Evolutionary conservation across 345 rosid species (phyloP).

Genomic region (Acer yangbiense): DNA sequence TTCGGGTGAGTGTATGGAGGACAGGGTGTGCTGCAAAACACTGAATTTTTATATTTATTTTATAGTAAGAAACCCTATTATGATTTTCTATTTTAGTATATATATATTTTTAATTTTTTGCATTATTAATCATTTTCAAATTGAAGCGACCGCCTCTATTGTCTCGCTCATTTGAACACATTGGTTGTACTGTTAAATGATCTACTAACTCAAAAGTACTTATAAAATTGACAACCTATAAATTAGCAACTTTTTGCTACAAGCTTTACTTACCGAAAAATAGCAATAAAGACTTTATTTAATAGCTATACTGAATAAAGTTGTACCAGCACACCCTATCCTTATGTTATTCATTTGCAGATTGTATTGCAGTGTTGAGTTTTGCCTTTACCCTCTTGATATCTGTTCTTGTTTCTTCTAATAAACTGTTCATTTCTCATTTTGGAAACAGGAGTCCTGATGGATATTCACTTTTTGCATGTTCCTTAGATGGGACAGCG

Average conservation of each 20-base stretch:
- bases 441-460: constrained; percentile 82
- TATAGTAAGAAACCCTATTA: too few species aligned
- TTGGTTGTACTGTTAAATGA: not conserved
- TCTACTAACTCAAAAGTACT: not conserved
- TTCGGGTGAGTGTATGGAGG: too few species aligned
- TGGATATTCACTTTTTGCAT: constrained; percentile 95
- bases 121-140: too few species aligned
- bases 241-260: not conserved
- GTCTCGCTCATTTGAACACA: too few species aligned
- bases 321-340: not conserved
- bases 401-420: constrained; percentile 6
- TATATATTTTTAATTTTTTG: too few species aligned
- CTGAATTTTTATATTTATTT: too few species aligned
- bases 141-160: too few species aligned
- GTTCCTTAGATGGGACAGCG: constrained; percentile 97
- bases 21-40: too few species aligned
- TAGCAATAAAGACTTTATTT: not conserved
- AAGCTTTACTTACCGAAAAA: not conserved
- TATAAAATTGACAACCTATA: not conserved
- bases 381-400: constrained; percentile 6
- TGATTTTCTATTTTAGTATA: too few species aligned
- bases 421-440: constrained; percentile 16
- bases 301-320: too few species aligned
- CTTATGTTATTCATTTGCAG: constrained; percentile 8
- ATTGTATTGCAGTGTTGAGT: not conserved